phyloP scores from a whole-genome alignment of 805 yeast species.

The Priceomyces haplophilus region DNA sequence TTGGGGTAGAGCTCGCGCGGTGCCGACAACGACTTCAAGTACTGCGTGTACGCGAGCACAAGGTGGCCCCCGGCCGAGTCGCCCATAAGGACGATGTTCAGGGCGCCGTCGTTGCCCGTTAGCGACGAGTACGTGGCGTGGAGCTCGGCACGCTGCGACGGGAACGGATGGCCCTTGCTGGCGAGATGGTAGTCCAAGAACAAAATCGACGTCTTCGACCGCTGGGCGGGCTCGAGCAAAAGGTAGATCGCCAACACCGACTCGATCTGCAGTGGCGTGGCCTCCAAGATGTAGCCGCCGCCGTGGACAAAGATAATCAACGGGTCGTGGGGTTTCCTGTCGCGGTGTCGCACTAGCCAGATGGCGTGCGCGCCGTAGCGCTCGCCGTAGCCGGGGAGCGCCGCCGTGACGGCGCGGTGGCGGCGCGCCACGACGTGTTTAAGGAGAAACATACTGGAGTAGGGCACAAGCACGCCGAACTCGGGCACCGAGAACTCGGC shows the following conservation, averaged over 20 bases:
- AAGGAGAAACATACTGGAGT: conserved; percentile 11
- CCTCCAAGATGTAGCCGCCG: conserved; percentile 18
- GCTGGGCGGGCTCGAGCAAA: conserved; percentile 22
- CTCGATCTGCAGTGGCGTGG: conserved; percentile 22
- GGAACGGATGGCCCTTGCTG: conserved; percentile 27
- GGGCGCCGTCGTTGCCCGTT: conserved; percentile 19
- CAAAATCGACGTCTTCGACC: conserved; percentile 21
- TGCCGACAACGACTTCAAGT: conserved; percentile 13
- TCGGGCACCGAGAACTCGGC: too few relatives aligned
- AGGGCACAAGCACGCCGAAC: too few relatives aligned
- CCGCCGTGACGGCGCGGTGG: conserved; percentile 4
- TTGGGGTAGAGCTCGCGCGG: conserved; percentile 22
- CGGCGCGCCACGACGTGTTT: conserved; percentile 7
- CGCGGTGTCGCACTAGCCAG: conserved; percentile 34
- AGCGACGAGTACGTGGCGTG: conserved; percentile 24
- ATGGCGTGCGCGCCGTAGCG: conserved; percentile 25
- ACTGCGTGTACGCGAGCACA: conserved; percentile 28
- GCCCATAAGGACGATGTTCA: conserved; percentile 35
- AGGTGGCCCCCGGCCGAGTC: conserved; percentile 46
- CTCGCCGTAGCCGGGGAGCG: conserved; percentile 32
- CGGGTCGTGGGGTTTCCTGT: conserved; percentile 24
- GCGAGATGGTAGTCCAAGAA: conserved; percentile 32
- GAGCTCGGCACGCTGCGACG: conserved; percentile 31
- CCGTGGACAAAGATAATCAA: conserved; percentile 37
- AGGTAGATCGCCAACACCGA: conserved; percentile 26